Conservation (phyloP, 371 early-diverging fungal species). For the Mucor irregularis region DNA sequence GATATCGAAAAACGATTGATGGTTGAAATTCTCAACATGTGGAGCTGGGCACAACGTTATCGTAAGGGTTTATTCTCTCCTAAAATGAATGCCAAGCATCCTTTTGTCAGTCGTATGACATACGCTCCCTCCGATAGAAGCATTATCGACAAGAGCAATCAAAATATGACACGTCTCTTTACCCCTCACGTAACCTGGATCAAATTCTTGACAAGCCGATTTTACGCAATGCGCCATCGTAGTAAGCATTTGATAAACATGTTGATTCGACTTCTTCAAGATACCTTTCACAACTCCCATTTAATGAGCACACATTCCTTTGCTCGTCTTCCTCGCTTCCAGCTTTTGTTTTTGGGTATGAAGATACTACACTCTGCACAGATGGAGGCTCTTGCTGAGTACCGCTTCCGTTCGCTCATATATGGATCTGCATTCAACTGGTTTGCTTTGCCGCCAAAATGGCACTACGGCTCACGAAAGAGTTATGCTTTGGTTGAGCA, state of each 20-base stretch:
- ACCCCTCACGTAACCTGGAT: slow-evolving; percentile 84
- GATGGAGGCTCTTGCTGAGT: slow-evolving; percentile 68
- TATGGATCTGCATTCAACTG: slow-evolving; percentile 72
- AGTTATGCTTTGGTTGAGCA: slow-evolving; percentile 64
- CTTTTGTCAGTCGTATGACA: slow-evolving; percentile 88
- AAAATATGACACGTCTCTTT: slow-evolving; percentile 63
- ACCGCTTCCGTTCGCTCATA: slow-evolving; percentile 60
- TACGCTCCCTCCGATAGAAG: slow-evolving; percentile 88
- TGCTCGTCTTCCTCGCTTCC: slow-evolving; percentile 79
- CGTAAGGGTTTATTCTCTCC: slow-evolving; percentile 78
- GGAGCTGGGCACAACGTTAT: slow-evolving; percentile 82
- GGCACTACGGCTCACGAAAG: slow-evolving; percentile 74
- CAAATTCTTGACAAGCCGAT: slow-evolving; percentile 81
- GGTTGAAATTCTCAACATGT: slow-evolving; percentile 77
- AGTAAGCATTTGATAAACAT: slow-evolving; percentile 74
- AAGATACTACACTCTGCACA: slow-evolving; percentile 70
- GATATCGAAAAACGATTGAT: slow-evolving; percentile 76
- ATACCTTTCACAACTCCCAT: slow-evolving; percentile 67
- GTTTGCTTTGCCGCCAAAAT: slow-evolving; percentile 72
- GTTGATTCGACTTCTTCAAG: slow-evolving; percentile 72
- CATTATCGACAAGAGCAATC: slow-evolving; percentile 61
- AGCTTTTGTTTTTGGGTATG: slow-evolving; percentile 75
- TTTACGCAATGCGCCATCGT: slow-evolving; percentile 78
- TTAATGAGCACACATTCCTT: slow-evolving; percentile 71
- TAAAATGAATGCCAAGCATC: slow-evolving; percentile 64